Conservation (phyloP, 1,139 yeast species). For the Suhomyces bolitotheri region DNA sequence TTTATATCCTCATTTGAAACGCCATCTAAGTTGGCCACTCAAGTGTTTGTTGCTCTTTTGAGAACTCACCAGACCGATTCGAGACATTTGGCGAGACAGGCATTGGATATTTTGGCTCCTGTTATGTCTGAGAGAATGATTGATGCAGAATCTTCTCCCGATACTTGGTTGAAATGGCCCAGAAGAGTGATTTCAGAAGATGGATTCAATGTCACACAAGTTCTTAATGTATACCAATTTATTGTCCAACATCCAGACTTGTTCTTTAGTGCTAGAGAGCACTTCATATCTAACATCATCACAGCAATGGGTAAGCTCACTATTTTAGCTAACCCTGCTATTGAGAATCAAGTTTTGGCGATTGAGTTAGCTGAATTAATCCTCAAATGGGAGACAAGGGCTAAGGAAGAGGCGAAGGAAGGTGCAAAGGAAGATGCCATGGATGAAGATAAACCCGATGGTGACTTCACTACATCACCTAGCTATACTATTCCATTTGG, state of each 20-base stretch:
- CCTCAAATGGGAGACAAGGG: constrained; percentile 76
- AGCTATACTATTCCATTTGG: constrained; percentile 68
- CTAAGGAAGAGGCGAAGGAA: constrained; percentile 28
- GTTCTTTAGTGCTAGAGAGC: constrained; percentile 84
- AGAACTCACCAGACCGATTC: constrained; percentile 88
- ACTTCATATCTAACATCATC: constrained; percentile 83
- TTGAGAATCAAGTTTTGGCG: constrained; percentile 82
- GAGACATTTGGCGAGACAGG: constrained; percentile 78
- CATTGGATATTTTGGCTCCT: constrained; percentile 87
- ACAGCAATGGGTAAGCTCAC: constrained; percentile 96
- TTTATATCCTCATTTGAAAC: constrained; percentile 90
- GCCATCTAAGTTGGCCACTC: constrained; percentile 84
- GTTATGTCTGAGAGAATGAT: constrained; percentile 74
- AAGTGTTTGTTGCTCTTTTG: constrained; percentile 85
- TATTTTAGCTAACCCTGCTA: constrained; percentile 73
- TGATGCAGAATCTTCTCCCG: constrained; percentile 51
- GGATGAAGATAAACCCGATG: constrained; percentile 13
- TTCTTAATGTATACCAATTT: constrained; percentile 85
- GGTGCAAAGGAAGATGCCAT: constrained; percentile 18
- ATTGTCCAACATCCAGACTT: constrained; percentile 83
- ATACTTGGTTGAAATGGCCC: constrained; percentile 93
- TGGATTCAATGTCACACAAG: constrained; percentile 79
- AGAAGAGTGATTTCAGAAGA: constrained; percentile 90
- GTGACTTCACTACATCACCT: constrained; percentile 43
- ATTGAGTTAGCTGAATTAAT: constrained; percentile 87